phyloP scores from a whole-genome alignment of 352 stramenopile species.

The Pythium phragmiticola region DNA sequence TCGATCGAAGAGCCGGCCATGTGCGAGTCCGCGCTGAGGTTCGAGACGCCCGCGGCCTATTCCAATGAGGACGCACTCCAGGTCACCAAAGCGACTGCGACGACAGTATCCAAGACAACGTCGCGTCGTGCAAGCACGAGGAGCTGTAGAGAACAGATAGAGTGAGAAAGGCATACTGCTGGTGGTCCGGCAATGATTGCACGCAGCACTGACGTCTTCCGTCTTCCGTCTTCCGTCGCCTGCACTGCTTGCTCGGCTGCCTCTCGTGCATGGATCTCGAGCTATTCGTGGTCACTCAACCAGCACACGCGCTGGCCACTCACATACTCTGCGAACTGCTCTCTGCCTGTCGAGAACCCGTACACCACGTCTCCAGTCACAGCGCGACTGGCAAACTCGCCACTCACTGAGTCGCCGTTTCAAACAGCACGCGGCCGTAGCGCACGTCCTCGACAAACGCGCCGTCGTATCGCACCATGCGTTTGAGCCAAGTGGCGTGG shows the following conservation, averaged over 20 bases:
- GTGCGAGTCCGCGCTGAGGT: conserved; percentile 87
- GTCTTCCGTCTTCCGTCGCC: conserved; percentile 7
- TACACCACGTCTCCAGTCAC: conserved; percentile 44
- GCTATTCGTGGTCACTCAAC: conserved; percentile 48
- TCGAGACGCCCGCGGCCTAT: conserved; percentile 71
- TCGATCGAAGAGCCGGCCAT: conserved; percentile 89
- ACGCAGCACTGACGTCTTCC: conserved; percentile 19
- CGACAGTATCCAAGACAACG: background rate
- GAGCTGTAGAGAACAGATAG: background rate
- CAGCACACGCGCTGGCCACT: conserved; percentile 45
- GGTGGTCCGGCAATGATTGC: conserved; percentile 10
- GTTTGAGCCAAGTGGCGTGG: conserved; percentile 38
- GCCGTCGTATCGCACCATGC: conserved; percentile 54
- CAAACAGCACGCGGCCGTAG: conserved; percentile 47
- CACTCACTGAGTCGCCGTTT: conserved; percentile 51
- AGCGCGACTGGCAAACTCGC: conserved; percentile 47
- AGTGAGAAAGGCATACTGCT: background rate
- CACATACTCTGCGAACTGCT: conserved; percentile 39
- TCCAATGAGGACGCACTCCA: background rate
- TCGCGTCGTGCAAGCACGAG: background rate
- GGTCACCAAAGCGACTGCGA: conserved; percentile 4
- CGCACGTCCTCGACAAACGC: conserved; percentile 45
- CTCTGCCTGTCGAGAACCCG: conserved; percentile 33
- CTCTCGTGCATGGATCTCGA: conserved; percentile 12
- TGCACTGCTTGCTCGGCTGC: conserved; percentile 8